Percentiles rank a stretch among this genome's conserved stretches.
Evolutionary conservation across 176 grass and related monocot species (phyloP).

Genomic region (Oryza punctata): DNA sequence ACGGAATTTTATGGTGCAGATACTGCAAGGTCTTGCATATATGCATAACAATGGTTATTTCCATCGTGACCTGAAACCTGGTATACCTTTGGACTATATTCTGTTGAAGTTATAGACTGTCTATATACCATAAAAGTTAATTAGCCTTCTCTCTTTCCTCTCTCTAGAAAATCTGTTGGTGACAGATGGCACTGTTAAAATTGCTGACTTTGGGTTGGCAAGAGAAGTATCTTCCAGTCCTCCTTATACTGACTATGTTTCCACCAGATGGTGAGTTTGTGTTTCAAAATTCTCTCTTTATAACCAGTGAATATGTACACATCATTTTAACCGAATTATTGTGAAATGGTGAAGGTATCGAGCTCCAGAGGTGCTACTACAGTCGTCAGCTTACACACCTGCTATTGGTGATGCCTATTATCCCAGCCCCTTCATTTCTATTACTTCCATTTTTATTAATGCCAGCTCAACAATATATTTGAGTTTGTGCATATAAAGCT

Average conservation of each 20-base stretch:
- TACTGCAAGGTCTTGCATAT: constrained; percentile 82
- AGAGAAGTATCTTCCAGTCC: constrained; percentile 81
- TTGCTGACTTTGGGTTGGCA: constrained; percentile 96
- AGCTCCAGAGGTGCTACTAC: constrained; percentile 81
- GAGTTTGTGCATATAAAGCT: background rate
- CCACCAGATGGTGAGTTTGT: constrained; percentile 85
- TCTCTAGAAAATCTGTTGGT: constrained; percentile 80
- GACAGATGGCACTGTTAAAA: constrained; percentile 68
- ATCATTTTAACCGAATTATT: background rate
- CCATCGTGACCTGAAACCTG: constrained; percentile 93
- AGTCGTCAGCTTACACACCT: constrained; percentile 70
- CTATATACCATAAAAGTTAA: constrained; percentile 29
- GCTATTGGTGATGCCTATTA: constrained; percentile 65
- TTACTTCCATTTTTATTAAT: constrained; percentile 7
- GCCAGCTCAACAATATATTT: background rate
- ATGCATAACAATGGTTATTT: constrained; percentile 97
- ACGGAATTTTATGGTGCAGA: constrained; percentile 66
- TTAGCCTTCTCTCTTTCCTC: background rate
- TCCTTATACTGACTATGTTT: constrained; percentile 98
- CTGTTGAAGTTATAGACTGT: constrained; percentile 16
- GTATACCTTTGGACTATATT: constrained; percentile 43
- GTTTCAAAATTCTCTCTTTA: background rate
- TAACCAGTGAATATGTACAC: background rate
- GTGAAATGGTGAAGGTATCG: constrained; percentile 72
- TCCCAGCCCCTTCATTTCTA: constrained; percentile 10